These are phyloP conservation scores for barrel medic (Medicago truncatula) DNA, from an alignment of 306 rosid species.

Conservation along the genomic window MtrunA17r5.0-ANR NC_053043.1:21738001-21738500, in stretches of 20 bases:
- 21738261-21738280: slow-evolving; percentile 4
- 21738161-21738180: background rate
- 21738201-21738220: background rate
- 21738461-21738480: background rate
- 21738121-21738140: background rate
- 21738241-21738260: background rate
- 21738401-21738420: slow-evolving; percentile 5
- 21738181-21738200: background rate
- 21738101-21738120: background rate
- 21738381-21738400: slow-evolving; percentile 5
- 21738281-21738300: slow-evolving; percentile 3
- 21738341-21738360: background rate
- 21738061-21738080: background rate
- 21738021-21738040: background rate
- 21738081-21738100: background rate
- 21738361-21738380: slow-evolving; percentile 1
- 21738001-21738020: background rate
- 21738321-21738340: background rate
- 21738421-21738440: background rate
- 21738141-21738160: background rate
- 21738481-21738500: background rate
- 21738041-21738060: background rate
- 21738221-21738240: background rate
- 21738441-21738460: background rate
- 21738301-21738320: background rate